Percentiles rank a stretch among this genome's conserved stretches.
These are phyloP conservation scores for Alternaria atra DNA, from an alignment of 2,329 filamentous ascomycete genomes.

Conservation along the genomic window DNA sequence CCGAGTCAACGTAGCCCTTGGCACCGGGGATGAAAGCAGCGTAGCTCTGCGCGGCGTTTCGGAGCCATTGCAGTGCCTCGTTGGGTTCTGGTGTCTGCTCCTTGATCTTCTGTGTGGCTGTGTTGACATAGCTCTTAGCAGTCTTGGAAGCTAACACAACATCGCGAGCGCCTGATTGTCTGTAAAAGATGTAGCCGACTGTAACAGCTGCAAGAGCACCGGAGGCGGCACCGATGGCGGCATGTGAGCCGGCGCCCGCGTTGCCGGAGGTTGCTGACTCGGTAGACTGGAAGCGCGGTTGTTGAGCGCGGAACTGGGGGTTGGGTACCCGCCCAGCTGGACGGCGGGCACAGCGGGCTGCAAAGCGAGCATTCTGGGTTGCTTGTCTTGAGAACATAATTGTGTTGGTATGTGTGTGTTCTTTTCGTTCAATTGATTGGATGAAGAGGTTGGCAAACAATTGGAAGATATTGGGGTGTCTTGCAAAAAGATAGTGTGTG, in stretches of 20 bases:
- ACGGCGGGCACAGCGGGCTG: slow-evolving; percentile 41
- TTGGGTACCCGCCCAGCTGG: slow-evolving; percentile 36
- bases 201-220: slow-evolving; percentile 60
- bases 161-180: slow-evolving; percentile 61
- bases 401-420: slow-evolving; percentile 5
- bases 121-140: slow-evolving; percentile 68
- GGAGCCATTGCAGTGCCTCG: slow-evolving; percentile 72
- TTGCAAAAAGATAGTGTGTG: slow-evolving; percentile 8
- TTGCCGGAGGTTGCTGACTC: slow-evolving; percentile 33
- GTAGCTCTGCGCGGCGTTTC: slow-evolving; percentile 72
- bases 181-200: slow-evolving; percentile 63
- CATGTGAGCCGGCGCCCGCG: slow-evolving; percentile 46
- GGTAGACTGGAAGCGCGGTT: slow-evolving; percentile 47
- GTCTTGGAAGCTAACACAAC: slow-evolving; percentile 62
- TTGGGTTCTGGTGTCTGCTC: slow-evolving; percentile 71
- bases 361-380: slow-evolving; percentile 41
- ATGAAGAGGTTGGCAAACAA: slow-evolving; percentile 1
- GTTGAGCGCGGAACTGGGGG: slow-evolving; percentile 40
- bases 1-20: slow-evolving; percentile 71
- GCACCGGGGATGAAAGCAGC: slow-evolving; percentile 77
- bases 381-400: slow-evolving; percentile 47
- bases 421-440: slow-evolving; percentile 7
- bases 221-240: slow-evolving; percentile 59
- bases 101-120: slow-evolving; percentile 68
- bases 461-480: slow-evolving; percentile 13